Percentiles rank a stretch among this genome's conserved stretches.
Conservation (phyloP, 2,329 filamentous ascomycete genomes). For the Penicillium olsonii region DNA sequence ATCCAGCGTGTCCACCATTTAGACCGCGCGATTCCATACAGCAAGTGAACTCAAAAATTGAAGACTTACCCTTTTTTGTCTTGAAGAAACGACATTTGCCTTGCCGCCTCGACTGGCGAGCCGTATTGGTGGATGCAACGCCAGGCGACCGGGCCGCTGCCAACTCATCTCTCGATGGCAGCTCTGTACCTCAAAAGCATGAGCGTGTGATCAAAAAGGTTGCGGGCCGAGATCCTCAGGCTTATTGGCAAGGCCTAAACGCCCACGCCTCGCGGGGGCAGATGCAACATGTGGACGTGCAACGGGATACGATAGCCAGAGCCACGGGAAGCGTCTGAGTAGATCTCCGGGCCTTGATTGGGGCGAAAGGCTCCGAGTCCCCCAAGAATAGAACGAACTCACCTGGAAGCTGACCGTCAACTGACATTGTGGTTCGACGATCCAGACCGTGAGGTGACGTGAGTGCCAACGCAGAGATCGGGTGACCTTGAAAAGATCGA, state of each 20-base stretch:
- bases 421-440: constrained; percentile 14
- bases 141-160: constrained; percentile 32
- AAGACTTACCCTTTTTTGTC: constrained; percentile 27
- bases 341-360: constrained; percentile 14
- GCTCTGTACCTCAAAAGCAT: constrained; percentile 26
- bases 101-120: constrained; percentile 16
- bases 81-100: constrained; percentile 30
- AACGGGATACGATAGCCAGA: constrained; percentile 9
- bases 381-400: constrained; percentile 14
- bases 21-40: not conserved
- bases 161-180: constrained; percentile 31
- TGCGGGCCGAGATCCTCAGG: constrained; percentile 24
- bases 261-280: constrained; percentile 5
- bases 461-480: constrained; percentile 40
- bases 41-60: constrained; percentile 5
- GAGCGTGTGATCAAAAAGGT: constrained; percentile 38
- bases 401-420: constrained; percentile 24
- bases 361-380: constrained; percentile 8
- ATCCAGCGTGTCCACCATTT: constrained; percentile 3
- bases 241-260: constrained; percentile 3
- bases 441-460: constrained; percentile 18
- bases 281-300: constrained; percentile 12
- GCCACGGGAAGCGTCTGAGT: constrained; percentile 3
- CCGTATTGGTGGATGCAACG: constrained; percentile 17
- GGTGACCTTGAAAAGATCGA: constrained; percentile 36